Base-by-base conservation (phyloP, 139 green algal genomes). In the Micromonas commoda region DNA sequence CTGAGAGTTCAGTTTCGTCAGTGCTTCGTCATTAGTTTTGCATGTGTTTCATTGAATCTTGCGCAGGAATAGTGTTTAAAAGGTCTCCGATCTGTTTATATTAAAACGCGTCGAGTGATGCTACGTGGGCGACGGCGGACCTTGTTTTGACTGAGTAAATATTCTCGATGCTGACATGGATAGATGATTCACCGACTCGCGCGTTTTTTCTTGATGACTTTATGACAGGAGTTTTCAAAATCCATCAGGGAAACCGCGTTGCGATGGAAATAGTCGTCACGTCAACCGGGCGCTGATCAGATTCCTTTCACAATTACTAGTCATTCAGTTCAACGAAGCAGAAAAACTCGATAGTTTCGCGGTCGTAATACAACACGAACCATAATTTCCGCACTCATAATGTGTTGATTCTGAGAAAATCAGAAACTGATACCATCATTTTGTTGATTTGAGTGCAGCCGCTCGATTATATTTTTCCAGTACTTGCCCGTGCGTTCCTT, bases 401-500 rank as follows among this genome's bases (percentile, higher is more conserved):
- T n/a, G n/a, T n/a, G n/a, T 24, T 65, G 54, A 19, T 65, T 65
- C 9, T 33, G 35, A 71, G 24, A 71, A 71, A 45, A 65, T 24
- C 54, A 65, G 28, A 1, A 65, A 31, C n/a, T 65, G 24, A 65
- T 65, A 31, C 54, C 28, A 31, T 19, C n/a, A 26, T 63, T 31
- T 31, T 31, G 4, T 65, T n/a, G n/a, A 65, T 31, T 65, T 65
- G 54, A 65, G 28, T 65, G n/a, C 24, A 31, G 54, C 54, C 54
- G n/a, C 54, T 63, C 61, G 61, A 68, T 68, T 35, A 54, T 54
- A 73, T 29, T 51, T 33, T 51, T 73, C 66, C 21, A 73, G 28
- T 1, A n/a, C 16, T 19, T 13, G n/a, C 53, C 66, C 66, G 66
- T 73, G 31, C 2, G 6, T 16, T 19, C 16, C 24, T 2, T 73